Evolutionary conservation across 1,139 yeast species (phyloP), one percentile per base, ranked within the genome.

Genomic region (Yamadazyma sp.): DNA sequence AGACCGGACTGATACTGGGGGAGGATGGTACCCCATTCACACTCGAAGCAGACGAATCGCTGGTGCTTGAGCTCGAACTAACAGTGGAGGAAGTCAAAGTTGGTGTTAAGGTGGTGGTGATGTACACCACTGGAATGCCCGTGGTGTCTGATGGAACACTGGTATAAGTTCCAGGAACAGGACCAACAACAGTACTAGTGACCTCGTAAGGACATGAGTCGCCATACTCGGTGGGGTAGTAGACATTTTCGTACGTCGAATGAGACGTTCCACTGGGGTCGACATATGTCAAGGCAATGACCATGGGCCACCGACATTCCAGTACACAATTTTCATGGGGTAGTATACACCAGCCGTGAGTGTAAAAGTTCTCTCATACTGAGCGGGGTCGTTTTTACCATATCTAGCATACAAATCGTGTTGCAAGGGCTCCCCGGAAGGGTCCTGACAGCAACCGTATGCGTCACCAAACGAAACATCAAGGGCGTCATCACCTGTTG

Each of bases 31-130:
- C n/a, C n/a, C n/a, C n/a, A n/a, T n/a, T n/a, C n/a, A n/a, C n/a
- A n/a, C n/a, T n/a, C n/a, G n/a, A n/a, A n/a, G n/a, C n/a, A n/a
- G n/a, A n/a, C n/a, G n/a, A n/a, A n/a, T n/a, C n/a, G n/a, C n/a
- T n/a, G n/a, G n/a, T n/a, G n/a, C n/a, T n/a, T n/a, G n/a, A n/a
- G n/a, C n/a, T n/a, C n/a, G n/a, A n/a, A n/a, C n/a, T n/a, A n/a
- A n/a, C n/a, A n/a, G n/a, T n/a, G n/a, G n/a, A n/a, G n/a, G n/a
- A n/a, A n/a, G n/a, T n/a, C n/a, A n/a, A n/a, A n/a, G n/a, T n/a
- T 40, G 31, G 71, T 74, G 50, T 77, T 27, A 17, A 17, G 7
- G 10, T 13, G 10, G 16, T 15, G 13, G 18, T 27, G 11, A 14
- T 27, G 18, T 12, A 12, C 16, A 15, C 18, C 10, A 27, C 18